Conservation (phyloP, 1,284 basidiomycete species). For the Puccinia novopanici region DNA sequence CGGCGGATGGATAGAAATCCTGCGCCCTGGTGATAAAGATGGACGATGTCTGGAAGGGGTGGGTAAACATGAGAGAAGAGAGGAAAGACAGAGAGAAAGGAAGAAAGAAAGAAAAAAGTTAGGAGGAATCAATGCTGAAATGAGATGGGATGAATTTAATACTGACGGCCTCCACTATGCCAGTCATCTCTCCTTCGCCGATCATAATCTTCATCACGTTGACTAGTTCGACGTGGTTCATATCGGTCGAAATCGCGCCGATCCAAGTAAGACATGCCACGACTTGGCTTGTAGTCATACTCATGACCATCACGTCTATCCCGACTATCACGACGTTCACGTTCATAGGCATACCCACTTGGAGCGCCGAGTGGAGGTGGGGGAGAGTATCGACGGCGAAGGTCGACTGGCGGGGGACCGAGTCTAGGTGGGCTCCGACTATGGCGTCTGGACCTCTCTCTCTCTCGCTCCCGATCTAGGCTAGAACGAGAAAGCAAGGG, state of each 20-base stretch:
- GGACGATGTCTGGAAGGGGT: constrained; percentile 29
- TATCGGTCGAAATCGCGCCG: constrained; percentile 44
- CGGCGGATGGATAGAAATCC: constrained; percentile 27
- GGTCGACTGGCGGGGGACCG: constrained; percentile 31
- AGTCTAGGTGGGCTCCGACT: constrained; percentile 43
- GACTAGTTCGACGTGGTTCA: constrained; percentile 30
- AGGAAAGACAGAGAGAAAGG: not conserved
- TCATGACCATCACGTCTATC: constrained; percentile 20
- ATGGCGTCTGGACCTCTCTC: constrained; percentile 27
- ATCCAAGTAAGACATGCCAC: constrained; percentile 28
- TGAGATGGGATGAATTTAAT: not conserved
- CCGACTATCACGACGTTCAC: constrained; percentile 31
- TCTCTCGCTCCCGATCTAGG: constrained; percentile 24
- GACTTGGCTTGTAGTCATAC: constrained; percentile 28
- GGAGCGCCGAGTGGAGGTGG: constrained; percentile 11
- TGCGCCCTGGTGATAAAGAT: constrained; percentile 29
- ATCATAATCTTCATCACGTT: constrained; percentile 41
- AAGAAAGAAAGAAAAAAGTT: not conserved
- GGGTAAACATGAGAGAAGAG: constrained; percentile 8
- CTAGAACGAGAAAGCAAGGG: constrained; percentile 5
- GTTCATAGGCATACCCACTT: constrained; percentile 31
- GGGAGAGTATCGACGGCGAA: constrained; percentile 43
- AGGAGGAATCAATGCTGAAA: not conserved
- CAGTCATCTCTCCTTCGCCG: constrained; percentile 49
- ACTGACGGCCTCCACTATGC: constrained; percentile 29